A percentile compares a stretch with the other conserved stretches of the same genome.
phyloP scores from a whole-genome alignment of 805 yeast species.

The Yamadazyma sp. region DNA sequence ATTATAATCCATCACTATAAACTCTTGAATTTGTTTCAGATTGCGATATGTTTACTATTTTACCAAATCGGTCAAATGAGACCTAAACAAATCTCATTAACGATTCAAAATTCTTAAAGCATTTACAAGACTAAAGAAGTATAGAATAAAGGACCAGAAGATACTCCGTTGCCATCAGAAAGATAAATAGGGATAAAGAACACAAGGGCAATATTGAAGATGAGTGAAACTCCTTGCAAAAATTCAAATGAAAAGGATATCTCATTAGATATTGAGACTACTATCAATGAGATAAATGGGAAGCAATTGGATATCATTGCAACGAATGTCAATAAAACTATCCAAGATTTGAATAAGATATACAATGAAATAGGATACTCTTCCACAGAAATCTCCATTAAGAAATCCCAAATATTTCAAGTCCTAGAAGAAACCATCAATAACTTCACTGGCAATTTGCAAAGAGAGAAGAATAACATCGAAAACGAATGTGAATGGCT shows the following conservation, averaged over 20 bases:
- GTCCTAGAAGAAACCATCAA: constrained; percentile 48
- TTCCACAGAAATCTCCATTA: constrained; percentile 43
- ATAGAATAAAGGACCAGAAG: too few relatives aligned
- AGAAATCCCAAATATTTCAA: constrained; percentile 48
- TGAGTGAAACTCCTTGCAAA: constrained; percentile 10
- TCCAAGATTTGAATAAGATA: constrained; percentile 41
- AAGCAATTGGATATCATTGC: constrained; percentile 28
- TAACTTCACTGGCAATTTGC: constrained; percentile 29
- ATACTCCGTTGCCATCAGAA: too few relatives aligned
- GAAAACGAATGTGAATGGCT: constrained; percentile 46
- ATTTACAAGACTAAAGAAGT: too few relatives aligned
- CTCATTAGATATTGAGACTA: neutral
- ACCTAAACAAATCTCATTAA: constrained; percentile 1
- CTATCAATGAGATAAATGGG: constrained; percentile 6
- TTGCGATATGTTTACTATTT: neutral
- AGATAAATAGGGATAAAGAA: too few relatives aligned
- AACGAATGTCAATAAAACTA: constrained; percentile 32
- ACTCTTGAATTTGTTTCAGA: too few relatives aligned
- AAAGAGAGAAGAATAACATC: constrained; percentile 35
- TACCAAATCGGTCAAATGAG: constrained; percentile 1
- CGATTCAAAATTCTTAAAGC: too few relatives aligned
- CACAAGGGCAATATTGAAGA: too few relatives aligned
- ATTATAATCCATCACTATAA: too few relatives aligned
- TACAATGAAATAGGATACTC: constrained; percentile 57
- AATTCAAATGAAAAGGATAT: neutral